Base-by-base conservation (phyloP, 805 yeast species). In the Candida awuae region DNA sequence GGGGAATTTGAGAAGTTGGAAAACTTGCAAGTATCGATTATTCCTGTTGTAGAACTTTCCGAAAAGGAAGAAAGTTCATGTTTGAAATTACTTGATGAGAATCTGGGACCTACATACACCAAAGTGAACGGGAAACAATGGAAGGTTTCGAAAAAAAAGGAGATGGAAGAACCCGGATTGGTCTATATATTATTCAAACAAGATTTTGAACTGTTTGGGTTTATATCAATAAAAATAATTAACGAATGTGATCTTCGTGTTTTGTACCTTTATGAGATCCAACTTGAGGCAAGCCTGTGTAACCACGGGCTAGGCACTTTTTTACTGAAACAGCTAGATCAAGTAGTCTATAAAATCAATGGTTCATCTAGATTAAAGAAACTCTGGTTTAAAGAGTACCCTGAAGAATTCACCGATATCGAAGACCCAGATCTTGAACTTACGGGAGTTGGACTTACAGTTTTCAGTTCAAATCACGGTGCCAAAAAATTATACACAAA, bases 221-320 rank as follows among this genome's bases (percentile, higher is more conserved):
- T 75, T 44, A 31, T 73, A 10, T 71, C 80, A 1, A 51, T 73
- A 38, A 64, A 65, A 45, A 38, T 70, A n/a, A 67, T 71, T 0
- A 25, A 45, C 8, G 75, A 72, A 35, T 58, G 60, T 21, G 66
- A 54, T 8, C 44, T 50, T 7, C 53, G 61, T 35, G 68, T 67
- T 13, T 40, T 77, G 8, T 77, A 76, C 46, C 57, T 77, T 8
- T 77, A 73, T 46, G 84, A 77, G 50, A 70, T 77, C 27, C 84
- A 77, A 39, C 54, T 77, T 0, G 22, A 41, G 2, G 59, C 62
- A 1, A 13, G 34, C 9, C 61, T 45, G 40, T 71, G 73, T 34
- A 56, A 58, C 1, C 27, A 33, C 3, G 48, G 55, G 8, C 20
- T 68, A 1, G 84, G 83, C 0, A 34, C 64, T 0, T 14, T 14